Conservation (phyloP, 129 eudicot genomes). For the Escallonia rubra region DNA sequence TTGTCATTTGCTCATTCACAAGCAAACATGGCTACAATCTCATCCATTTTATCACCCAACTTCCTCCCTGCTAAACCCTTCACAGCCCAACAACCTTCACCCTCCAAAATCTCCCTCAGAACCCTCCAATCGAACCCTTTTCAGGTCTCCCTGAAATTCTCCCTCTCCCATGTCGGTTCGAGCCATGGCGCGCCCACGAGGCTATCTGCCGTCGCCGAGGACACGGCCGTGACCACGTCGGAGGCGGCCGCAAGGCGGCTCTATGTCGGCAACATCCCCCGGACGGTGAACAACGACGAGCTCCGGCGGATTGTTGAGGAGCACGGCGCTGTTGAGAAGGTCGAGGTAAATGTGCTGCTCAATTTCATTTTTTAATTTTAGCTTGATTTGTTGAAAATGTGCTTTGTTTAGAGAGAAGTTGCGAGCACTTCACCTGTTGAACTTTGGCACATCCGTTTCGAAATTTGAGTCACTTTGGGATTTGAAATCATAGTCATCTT, state of each 20-base stretch:
- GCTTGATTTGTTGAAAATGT: background rate
- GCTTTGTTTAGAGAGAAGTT: too few relatives aligned
- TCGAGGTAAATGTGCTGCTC: conserved; percentile 49
- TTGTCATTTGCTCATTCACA: background rate
- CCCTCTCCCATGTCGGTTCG: conserved; percentile 15
- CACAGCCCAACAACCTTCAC: conserved; percentile 27
- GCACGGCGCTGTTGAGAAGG: conserved; percentile 81
- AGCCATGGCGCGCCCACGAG: conserved; percentile 29
- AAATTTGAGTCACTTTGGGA: too few relatives aligned
- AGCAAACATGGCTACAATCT: conserved; percentile 41
- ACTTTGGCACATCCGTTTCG: too few relatives aligned
- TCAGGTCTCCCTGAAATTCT: conserved; percentile 26
- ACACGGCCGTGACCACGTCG: conserved; percentile 33
- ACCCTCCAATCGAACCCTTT: conserved; percentile 14
- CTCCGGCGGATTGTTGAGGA: conserved; percentile 56
- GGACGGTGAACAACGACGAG: conserved; percentile 64
- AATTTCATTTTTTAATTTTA: background rate
- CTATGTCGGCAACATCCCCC: conserved; percentile 86
- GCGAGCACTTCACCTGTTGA: too few relatives aligned
- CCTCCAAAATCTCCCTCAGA: conserved; percentile 15
- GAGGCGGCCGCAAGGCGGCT: conserved; percentile 56
- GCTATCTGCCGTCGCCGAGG: conserved; percentile 51
- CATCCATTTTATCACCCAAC: conserved; percentile 46
- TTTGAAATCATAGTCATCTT: too few relatives aligned
- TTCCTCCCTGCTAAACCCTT: conserved; percentile 43